Evolutionary conservation across 768 basidiomycete species (phyloP).

Genomic region (Trametes cinnabarina): DNA sequence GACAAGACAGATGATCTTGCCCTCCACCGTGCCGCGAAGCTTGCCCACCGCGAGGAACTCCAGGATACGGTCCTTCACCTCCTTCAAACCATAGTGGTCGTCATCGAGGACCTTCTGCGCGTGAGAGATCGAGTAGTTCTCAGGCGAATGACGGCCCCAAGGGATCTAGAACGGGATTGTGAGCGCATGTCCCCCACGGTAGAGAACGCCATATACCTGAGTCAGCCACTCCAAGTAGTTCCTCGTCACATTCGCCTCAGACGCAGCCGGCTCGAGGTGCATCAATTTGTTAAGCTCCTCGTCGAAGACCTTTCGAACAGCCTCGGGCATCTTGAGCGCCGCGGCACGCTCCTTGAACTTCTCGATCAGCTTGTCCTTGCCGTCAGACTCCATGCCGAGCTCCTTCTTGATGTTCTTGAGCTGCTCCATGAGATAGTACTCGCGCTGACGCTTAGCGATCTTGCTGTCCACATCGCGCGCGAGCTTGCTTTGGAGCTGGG

Average conservation of each 20-base stretch:
- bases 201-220: slow-evolving; percentile 43
- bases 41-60: slow-evolving; percentile 97
- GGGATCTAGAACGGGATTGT: slow-evolving; percentile 60
- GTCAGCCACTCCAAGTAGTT: slow-evolving; percentile 95
- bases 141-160: slow-evolving; percentile 92
- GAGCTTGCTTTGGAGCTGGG: slow-evolving; percentile 90
- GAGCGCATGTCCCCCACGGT: not conserved
- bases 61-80: slow-evolving; percentile 90
- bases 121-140: slow-evolving; percentile 86
- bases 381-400: slow-evolving; percentile 91
- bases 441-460: slow-evolving; percentile 90
- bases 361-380: slow-evolving; percentile 91
- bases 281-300: slow-evolving; percentile 91
- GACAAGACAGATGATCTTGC: slow-evolving; percentile 95
- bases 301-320: slow-evolving; percentile 91
- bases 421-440: slow-evolving; percentile 97
- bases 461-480: slow-evolving; percentile 91
- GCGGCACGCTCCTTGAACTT: slow-evolving; percentile 87
- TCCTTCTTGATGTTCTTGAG: slow-evolving; percentile 96
- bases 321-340: slow-evolving; percentile 82
- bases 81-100: slow-evolving; percentile 90
- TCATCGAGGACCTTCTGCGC: slow-evolving; percentile 86
- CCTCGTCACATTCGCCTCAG: slow-evolving; percentile 90
- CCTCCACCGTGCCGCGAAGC: slow-evolving; percentile 89
- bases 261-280: slow-evolving; percentile 86